These are phyloP conservation scores for Pistacia vera DNA, from an alignment of 345 rosid genomes.

Conservation along the genomic window DNA sequence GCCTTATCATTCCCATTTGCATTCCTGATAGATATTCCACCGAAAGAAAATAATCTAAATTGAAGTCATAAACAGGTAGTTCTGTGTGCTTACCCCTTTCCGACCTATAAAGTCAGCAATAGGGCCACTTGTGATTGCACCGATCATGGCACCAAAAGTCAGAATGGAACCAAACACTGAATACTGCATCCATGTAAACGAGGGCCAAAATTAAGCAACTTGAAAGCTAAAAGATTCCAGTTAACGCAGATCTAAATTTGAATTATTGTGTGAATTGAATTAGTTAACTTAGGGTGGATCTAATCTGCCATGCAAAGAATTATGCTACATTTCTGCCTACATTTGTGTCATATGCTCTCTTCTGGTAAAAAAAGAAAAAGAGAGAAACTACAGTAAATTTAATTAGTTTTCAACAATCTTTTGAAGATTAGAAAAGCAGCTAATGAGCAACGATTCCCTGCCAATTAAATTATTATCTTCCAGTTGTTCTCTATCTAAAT, in stretches of 20 bases:
- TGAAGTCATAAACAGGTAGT: not conserved
- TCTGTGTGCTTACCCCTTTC: constrained; percentile 61
- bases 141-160: constrained; percentile 95
- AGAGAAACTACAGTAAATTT: too few species aligned
- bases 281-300: not conserved
- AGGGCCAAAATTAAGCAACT: constrained; percentile 9
- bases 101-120: constrained; percentile 86
- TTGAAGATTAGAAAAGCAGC: not conserved
- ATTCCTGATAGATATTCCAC: not conserved
- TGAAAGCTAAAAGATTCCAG: not conserved
- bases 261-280: not conserved
- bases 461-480: not conserved
- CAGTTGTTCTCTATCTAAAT: too few species aligned
- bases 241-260: not conserved
- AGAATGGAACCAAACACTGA: constrained; percentile 85
- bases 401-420: not conserved
- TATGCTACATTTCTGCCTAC: not conserved
- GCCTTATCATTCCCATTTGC: not conserved
- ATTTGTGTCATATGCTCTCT: not conserved
- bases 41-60: not conserved
- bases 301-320: not conserved
- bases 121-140: constrained; percentile 85
- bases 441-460: not conserved
- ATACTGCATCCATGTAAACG: constrained; percentile 45
- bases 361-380: too few species aligned